phyloP scores from a whole-genome alignment of 2,329 filamentous ascomycete species.

The Penicillium frequentans region DNA sequence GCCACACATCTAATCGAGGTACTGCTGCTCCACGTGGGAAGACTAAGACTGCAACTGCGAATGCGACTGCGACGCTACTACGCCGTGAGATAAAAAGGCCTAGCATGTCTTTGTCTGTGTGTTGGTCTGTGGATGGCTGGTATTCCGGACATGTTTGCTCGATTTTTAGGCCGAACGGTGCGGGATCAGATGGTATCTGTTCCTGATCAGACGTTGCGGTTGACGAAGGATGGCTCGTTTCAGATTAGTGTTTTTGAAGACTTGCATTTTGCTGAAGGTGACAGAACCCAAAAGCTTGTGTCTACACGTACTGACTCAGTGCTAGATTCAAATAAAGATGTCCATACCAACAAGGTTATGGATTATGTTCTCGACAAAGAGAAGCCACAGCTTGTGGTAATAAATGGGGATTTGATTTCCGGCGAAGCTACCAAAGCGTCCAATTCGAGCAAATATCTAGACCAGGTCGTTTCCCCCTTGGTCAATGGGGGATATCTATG shows the following conservation, averaged over 20 bases:
- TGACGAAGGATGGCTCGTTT: constrained; percentile 37
- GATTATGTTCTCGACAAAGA: constrained; percentile 59
- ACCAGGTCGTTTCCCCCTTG: constrained; percentile 60
- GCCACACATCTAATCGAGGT: neutral
- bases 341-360: constrained; percentile 59
- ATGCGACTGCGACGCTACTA: neutral
- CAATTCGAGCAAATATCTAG: constrained; percentile 60
- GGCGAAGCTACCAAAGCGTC: constrained; percentile 59
- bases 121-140: neutral
- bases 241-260: constrained; percentile 65
- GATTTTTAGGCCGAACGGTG: neutral
- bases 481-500: constrained; percentile 57
- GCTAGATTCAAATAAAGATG: constrained; percentile 48
- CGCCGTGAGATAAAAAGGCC: neutral
- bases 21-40: neutral
- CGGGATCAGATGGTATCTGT: neutral
- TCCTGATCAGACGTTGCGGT: constrained; percentile 4
- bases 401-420: constrained; percentile 72
- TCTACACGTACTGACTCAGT: neutral
- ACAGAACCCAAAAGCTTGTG: constrained; percentile 41
- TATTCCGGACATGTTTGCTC: neutral
- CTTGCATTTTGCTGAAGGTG: constrained; percentile 70
- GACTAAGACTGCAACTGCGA: neutral
- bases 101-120: neutral
- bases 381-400: constrained; percentile 59